Base-by-base conservation (phyloP, 805 yeast genomes). In the Wickerhamiella vanderwaltii region DNA sequence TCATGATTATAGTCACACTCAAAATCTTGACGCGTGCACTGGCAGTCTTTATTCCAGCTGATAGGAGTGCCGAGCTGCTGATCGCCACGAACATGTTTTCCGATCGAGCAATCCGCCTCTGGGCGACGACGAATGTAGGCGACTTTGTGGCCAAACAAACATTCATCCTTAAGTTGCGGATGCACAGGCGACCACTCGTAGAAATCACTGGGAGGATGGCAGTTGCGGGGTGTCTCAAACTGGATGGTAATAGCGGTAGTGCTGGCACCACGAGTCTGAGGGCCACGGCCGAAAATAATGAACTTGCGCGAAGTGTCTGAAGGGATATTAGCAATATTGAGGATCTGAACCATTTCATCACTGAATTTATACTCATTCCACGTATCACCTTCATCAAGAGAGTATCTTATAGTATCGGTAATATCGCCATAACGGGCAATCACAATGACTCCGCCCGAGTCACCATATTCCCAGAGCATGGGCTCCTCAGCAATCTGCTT, bases 381-480 rank as follows among this genome's bases (percentile, higher is more conserved):
- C 0, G 77, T 67, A 4, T 65, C 63, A 26, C 97, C 98, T 49
- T 78, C 81, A 61, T 91, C 88, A 11, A 76, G 55, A 0, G 95
- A 82, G 53, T 75, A 87, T 1, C 62, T 51, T 0, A 88, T 41
- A 1, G 62, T 59, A 45, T 83, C 67, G 0, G 95, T 78, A 6
- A 66, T 62, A 23, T 71, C 76, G 3, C 60, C 64, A 5, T 71
- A 73, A 29, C 75, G 68, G 1, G 80, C 88, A 38, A 87, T 58
- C 1, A 84, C 84, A 38, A 91, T 61, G 26, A 91, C 71, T 1
- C 94, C 77, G 13, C 98, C 98, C 49, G 84, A 82, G 59, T 91
- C 98, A 48, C 97, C 97, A 59, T 68, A 91, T 60, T 87, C 97
- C 97, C 97, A 91, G 73, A 80, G 79, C 51, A 73, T 72, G 1